These are phyloP conservation scores for Maudiozyma bulderi DNA, from an alignment of 805 yeast genomes.

Conservation along the genomic window DNA sequence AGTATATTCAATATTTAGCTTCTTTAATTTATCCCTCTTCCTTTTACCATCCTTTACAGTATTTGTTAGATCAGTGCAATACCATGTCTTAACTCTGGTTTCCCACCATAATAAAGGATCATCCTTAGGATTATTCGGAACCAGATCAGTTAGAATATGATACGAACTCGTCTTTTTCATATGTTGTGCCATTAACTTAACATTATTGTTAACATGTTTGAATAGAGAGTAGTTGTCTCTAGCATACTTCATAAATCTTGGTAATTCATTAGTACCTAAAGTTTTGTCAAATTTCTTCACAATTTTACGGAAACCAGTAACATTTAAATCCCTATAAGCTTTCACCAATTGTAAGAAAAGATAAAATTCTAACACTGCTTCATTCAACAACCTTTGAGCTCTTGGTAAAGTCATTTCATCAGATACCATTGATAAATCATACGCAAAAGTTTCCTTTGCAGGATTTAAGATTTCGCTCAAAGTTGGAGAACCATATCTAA, in stretches of 20 bases:
- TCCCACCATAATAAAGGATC: constrained; percentile 28
- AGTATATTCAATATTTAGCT: constrained; percentile 23
- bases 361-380: constrained; percentile 27
- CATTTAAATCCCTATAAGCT: constrained; percentile 58
- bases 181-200: constrained; percentile 19
- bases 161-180: constrained; percentile 16
- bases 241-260: constrained; percentile 20
- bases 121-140: constrained; percentile 13
- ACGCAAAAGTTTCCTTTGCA: constrained; percentile 10
- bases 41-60: constrained; percentile 21
- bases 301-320: constrained; percentile 83
- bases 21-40: constrained; percentile 21
- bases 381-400: constrained; percentile 13
- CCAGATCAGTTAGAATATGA: constrained; percentile 9
- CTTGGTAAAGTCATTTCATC: constrained; percentile 6
- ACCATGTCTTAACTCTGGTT: constrained; percentile 31
- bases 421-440: constrained; percentile 2
- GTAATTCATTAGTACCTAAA: constrained; percentile 20
- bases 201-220: constrained; percentile 19
- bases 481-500: background rate
- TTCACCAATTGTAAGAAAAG: constrained; percentile 26
- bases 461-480: constrained; percentile 2
- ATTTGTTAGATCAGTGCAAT: constrained; percentile 26
- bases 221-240: constrained; percentile 20
- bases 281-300: constrained; percentile 81